These are phyloP conservation scores for Theobroma grandiflorum DNA, from an alignment of 441 rosid genomes.

Conservation along the genomic window DNA sequence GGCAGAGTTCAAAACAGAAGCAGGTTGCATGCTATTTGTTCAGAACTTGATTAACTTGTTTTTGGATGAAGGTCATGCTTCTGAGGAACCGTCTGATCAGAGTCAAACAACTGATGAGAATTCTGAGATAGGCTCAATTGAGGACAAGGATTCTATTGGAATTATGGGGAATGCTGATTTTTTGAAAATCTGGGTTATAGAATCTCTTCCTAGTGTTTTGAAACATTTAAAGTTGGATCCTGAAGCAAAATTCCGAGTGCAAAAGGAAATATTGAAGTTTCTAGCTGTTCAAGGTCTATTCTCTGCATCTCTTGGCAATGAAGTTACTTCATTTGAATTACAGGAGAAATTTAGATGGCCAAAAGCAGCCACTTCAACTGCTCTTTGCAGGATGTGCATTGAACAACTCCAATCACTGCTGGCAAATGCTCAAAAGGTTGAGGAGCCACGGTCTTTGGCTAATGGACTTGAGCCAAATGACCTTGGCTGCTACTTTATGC, in stretches of 20 bases:
- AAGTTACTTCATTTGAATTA: slow-evolving; percentile 95
- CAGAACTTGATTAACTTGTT: slow-evolving; percentile 81
- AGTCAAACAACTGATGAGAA: slow-evolving; percentile 56
- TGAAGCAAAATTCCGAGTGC: slow-evolving; percentile 76
- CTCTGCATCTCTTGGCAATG: slow-evolving; percentile 90
- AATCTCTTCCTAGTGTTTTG: slow-evolving; percentile 80
- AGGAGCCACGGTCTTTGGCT: slow-evolving; percentile 49
- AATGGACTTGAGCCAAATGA: slow-evolving; percentile 69
- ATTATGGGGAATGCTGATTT: slow-evolving; percentile 64
- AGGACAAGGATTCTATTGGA: slow-evolving; percentile 76
- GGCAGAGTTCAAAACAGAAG: slow-evolving; percentile 82
- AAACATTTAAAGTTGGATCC: slow-evolving; percentile 75
- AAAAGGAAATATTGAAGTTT: slow-evolving; percentile 87
- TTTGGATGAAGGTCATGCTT: slow-evolving; percentile 74
- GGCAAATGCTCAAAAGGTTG: slow-evolving; percentile 79
- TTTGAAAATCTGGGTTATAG: slow-evolving; percentile 89
- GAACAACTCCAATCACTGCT: slow-evolving; percentile 89
- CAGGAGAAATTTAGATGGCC: slow-evolving; percentile 99
- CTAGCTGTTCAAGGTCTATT: slow-evolving; percentile 96
- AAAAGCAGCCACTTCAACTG: slow-evolving; percentile 71
- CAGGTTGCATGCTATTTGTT: slow-evolving; percentile 80
- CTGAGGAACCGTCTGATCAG: slow-evolving; percentile 79
- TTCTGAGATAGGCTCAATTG: slow-evolving; percentile 84
- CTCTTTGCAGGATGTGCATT: slow-evolving; percentile 83
- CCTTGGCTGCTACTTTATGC: slow-evolving; percentile 84